A percentile compares a stretch with the other conserved stretches of the same genome.
Conservation (phyloP, 352 stramenopile species). For the Globisporangium emineosum region DNA sequence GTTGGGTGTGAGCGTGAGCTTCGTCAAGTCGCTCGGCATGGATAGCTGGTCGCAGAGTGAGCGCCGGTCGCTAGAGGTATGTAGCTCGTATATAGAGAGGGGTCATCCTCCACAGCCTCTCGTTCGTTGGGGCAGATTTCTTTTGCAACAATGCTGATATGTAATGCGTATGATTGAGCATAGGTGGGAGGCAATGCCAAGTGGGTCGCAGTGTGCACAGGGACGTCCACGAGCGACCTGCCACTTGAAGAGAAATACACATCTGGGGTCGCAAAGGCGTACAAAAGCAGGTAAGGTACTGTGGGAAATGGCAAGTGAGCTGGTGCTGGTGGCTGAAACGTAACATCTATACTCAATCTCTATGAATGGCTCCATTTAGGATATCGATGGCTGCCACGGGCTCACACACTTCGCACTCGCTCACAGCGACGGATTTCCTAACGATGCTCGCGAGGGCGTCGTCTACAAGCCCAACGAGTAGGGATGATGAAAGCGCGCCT, state of each 20-base stretch:
- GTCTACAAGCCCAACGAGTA: constrained; percentile 2
- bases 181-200: constrained; percentile 74
- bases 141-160: not conserved
- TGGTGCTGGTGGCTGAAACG: not conserved
- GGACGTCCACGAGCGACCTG: constrained; percentile 39
- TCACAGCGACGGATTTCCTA: constrained; percentile 58
- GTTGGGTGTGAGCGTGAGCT: constrained; percentile 75
- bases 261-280: constrained; percentile 55
- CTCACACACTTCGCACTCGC: constrained; percentile 11
- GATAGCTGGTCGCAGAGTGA: constrained; percentile 64
- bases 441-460: constrained; percentile 24
- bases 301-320: not conserved
- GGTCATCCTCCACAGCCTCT: not conserved
- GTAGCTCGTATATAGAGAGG: not conserved
- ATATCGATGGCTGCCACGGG: constrained; percentile 25
- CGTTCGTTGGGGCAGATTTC: not conserved
- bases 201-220: constrained; percentile 70
- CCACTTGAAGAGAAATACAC: constrained; percentile 60
- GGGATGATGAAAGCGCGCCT: constrained; percentile 3
- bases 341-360: not conserved
- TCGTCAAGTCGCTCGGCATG: constrained; percentile 84
- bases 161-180: not conserved
- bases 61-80: constrained; percentile 47
- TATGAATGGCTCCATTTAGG: constrained; percentile 22
- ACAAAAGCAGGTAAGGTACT: constrained; percentile 37